Base-by-base conservation (phyloP, 2,329 filamentous ascomycete genomes). In the Diaporthe citri region DNA sequence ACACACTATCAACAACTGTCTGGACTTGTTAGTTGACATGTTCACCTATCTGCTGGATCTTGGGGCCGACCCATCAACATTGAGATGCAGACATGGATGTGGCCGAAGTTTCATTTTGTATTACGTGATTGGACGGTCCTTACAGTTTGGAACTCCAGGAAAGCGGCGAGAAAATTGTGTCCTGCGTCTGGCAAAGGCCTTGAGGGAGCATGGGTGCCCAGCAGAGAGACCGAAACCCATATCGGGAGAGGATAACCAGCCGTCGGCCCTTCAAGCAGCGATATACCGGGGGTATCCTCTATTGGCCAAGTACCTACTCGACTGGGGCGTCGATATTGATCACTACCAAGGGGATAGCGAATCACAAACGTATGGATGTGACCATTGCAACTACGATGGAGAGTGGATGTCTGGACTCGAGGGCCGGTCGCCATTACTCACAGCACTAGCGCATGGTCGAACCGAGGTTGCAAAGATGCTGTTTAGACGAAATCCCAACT, bases 231-330 rank as follows among this genome's bases (percentile, higher is more conserved):
- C 59, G 3, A 15, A 5, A 6, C 5, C 48, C 1, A 10, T 22
- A 20, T 8, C 46, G 7, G 12, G 0, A 8, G 31, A 20, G 13
- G 8, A 25, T 5, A 1, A 3, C 1, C 1, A 4, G 2, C 17
- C 34, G 3, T 67, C 59, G 22, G 25, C 22, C 2, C 46, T 73
- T 43, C 59, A 66, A 43, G 0, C 7, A 20, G 71, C 71, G 8
- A 46, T 56, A 1, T 1, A 0, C 2, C 4, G 12, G 2, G 7
- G 20, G 2, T 4, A 13, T 5, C 4, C 1, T 25, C 15, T 7
- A n/a, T 2, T 41, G 22, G 48, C 48, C 5, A 8, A 73, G 1
- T 55, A 36, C 20, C 25, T 73, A 3, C 59, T 73, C 9, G 36
- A 67, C 4, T 52, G 57, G 22, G 59, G 59, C 4, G 59, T 22